Evolutionary conservation across 179 eudicot species (phyloP).

Genomic region (Drosera spatulata): DNA sequence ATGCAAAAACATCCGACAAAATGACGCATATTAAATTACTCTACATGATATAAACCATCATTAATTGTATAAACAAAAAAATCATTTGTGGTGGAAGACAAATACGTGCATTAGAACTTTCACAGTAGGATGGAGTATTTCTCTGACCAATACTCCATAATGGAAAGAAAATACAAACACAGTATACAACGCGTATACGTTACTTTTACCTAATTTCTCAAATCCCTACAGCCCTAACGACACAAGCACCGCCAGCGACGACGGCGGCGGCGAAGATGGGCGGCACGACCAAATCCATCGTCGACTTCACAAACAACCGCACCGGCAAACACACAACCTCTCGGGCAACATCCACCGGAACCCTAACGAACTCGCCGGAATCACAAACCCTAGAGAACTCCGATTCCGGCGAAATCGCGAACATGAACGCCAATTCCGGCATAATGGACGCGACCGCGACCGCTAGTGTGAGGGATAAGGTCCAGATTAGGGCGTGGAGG

Average conservation of each 20-base stretch:
- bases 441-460: slow-evolving; percentile 54
- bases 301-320: slow-evolving; percentile 32
- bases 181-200: not conserved
- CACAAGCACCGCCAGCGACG: slow-evolving; percentile 50
- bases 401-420: slow-evolving; percentile 38
- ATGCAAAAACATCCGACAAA: too few species aligned
- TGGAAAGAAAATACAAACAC: not conserved
- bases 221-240: slow-evolving; percentile 47
- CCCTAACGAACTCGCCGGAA: slow-evolving; percentile 20
- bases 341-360: slow-evolving; percentile 50
- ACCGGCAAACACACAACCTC: slow-evolving; percentile 51
- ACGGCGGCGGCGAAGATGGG: slow-evolving; percentile 57
- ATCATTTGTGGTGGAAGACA: too few species aligned
- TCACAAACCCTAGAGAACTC: slow-evolving; percentile 30
- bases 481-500: slow-evolving; percentile 51
- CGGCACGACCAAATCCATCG: slow-evolving; percentile 49
- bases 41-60: too few species aligned
- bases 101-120: too few species aligned
- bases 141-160: not conserved
- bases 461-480: slow-evolving; percentile 30
- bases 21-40: too few species aligned
- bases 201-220: slow-evolving; percentile 9
- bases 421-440: slow-evolving; percentile 48
- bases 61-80: too few species aligned
- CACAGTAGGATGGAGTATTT: too few species aligned